Base-by-base conservation (phyloP, 225 moss, liverwort and hornwort species). In the Pseudoscleropodium purum region DNA sequence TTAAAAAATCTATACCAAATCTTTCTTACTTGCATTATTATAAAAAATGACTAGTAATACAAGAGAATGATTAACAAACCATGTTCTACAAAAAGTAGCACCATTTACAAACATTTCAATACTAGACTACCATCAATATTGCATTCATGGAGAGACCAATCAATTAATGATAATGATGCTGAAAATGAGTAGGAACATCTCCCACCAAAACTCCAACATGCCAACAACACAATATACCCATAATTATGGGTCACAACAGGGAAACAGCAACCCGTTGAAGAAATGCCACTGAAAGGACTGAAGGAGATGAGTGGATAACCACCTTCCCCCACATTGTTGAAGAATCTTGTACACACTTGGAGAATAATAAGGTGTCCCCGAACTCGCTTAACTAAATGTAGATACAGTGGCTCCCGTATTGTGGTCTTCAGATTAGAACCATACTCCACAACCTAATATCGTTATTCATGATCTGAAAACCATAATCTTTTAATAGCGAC, bases 391-490 rank as follows among this genome's bases (percentile, higher is more conserved):
- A 60, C 19, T 29, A 12, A 60, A 30, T 60, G 60, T 29, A 41
- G 19, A 81, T 19, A 29, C 79, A 39, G 27, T 39, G 27, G 37
- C 79, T 79, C 79, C 79, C 79, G 11, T 45, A 62, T 67, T 79
- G 47, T 69, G 66, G 67, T 86, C 65, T 86, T 90, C 90, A 62
- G 67, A 75, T 87, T 86, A 70, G 86, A 92, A 90, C 61, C 79
- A 43, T 54, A 54, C 82, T 69, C 82, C 93, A 95, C 94, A 95
- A 89, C 93, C 83, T 31, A 93, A 85, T 75, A 70, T 90, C 45
- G 89, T 92, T 43, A 93, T 79, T 94, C 95, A 96, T 74, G 92
- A 92, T 80, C 91, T 91, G 87, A 94, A 78, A 39, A 91, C 92
- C 79, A 83, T 92, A 87, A 75, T 89, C 91, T 68, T 93, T 93